Percentiles rank a stretch among this genome's conserved stretches.
These are phyloP conservation scores for Ilyonectria robusta DNA, from an alignment of 2,329 filamentous ascomycete genomes.

Conservation along the genomic window DNA sequence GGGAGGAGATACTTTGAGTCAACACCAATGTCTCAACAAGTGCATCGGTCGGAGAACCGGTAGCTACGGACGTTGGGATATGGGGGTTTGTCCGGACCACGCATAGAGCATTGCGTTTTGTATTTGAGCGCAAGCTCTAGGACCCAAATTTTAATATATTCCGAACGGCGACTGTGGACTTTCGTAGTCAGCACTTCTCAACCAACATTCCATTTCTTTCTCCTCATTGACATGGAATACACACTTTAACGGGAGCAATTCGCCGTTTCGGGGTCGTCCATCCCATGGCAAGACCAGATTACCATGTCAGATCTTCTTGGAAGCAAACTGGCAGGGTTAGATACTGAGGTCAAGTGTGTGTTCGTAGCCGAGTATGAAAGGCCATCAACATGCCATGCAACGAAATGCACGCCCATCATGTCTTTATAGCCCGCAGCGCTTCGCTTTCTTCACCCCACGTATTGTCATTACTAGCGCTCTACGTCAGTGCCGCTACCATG, in stretches of 20 bases:
- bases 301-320: not conserved
- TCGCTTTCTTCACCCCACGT: not conserved
- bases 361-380: not conserved
- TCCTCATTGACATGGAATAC: too few species aligned
- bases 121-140: not conserved
- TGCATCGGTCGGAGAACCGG: not conserved
- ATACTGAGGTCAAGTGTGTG: not conserved
- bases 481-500: not conserved
- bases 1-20: not conserved
- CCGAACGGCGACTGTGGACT: not conserved
- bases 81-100: too few species aligned
- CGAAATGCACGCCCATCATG: not conserved
- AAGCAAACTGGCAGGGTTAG: not conserved
- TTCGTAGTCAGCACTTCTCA: not conserved
- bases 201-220: not conserved
- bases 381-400: not conserved
- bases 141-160: not conserved
- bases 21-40: conserved; percentile 14
- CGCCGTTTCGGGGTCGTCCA: not conserved
- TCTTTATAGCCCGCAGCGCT: too few species aligned
- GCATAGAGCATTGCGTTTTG: not conserved
- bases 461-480: not conserved
- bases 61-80: too few species aligned
- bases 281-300: not conserved
- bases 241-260: not conserved